Evolutionary conservation across 2,329 filamentous ascomycete genomes (phyloP), one percentile per base, ranked within the genome.

Genomic region (Polychaeton citri): DNA sequence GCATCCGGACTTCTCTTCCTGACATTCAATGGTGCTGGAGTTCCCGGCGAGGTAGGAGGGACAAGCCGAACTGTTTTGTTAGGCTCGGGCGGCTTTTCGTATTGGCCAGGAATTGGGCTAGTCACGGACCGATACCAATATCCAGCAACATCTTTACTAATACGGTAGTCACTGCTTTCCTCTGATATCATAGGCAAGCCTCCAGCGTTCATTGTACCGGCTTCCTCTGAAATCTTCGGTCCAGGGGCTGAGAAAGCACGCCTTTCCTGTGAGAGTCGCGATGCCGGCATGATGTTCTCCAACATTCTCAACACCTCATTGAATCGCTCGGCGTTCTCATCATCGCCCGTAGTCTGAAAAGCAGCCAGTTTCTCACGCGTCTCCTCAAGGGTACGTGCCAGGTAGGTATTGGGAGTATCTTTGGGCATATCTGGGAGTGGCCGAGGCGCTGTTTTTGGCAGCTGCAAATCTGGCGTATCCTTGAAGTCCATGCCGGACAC

Each of bases 51-150:
- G 21, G 68, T 69, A 7, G 65, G 62, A 19, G 68, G 63, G 2
- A 78, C 72, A 43, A 77, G 58, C 9, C 74, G 65, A 30, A 78
- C 72, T 0, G 72, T 76, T 19, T 61, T 55, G 32, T 51, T 50
- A 18, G 30, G 5, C 4, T 19, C 30, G 17, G 12, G 13, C 10
- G 30, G 13, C 30, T 32, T 32, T 26, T 26, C 13, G 21, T 13
- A 26, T 13, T 48, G 49, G 17, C n/a, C n/a, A 30, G 40, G 38
- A 9, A 58, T 38, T 15, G 64, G 63, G 28, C 63, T 61, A 49
- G 63, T 68, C 40, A 62, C 55, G 41, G 55, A 54, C 31, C 56
- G 51, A 34, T 54, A 51, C 54, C 56, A 63, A 51, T 58, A 59
- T 44, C 36, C 49, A 35, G 41, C 46, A 24, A 44, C 50, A 37